Conservation (phyloP, 1,284 basidiomycete genomes). For the Lentinula novae-zelandiae region DNA sequence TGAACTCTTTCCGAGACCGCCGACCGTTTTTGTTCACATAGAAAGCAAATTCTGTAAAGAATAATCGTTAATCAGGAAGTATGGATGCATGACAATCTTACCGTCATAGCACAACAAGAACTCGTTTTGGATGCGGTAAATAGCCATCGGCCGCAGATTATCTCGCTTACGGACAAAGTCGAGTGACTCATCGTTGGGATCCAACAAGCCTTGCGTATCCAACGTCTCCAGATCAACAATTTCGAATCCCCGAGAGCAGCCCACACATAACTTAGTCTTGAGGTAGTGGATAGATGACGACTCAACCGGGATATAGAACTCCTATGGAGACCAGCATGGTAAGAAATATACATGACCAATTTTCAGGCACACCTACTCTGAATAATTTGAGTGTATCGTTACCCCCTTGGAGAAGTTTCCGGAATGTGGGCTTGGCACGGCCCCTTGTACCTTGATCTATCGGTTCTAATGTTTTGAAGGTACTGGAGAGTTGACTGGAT, state of each 20-base stretch:
- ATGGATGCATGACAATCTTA: conserved; percentile 33
- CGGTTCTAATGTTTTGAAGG: conserved; percentile 97
- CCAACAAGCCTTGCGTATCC: conserved; percentile 94
- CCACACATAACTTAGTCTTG: conserved; percentile 96
- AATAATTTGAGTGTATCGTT: conserved; percentile 95
- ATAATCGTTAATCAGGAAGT: conserved; percentile 13
- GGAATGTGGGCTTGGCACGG: conserved; percentile 89
- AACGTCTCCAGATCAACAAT: conserved; percentile 97
- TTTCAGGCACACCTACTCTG: conserved; percentile 51
- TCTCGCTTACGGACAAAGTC: conserved; percentile 94
- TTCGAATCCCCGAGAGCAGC: conserved; percentile 98
- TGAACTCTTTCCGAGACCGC: conserved; percentile 87
- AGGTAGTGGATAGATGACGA: conserved; percentile 97
- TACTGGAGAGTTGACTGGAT: conserved; percentile 90
- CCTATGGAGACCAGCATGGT: conserved; percentile 40
- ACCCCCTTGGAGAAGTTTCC: conserved; percentile 89
- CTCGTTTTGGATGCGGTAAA: conserved; percentile 95
- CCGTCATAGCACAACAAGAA: conserved; percentile 98
- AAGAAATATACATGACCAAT: background rate
- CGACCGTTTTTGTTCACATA: conserved; percentile 98
- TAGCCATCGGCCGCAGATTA: conserved; percentile 90
- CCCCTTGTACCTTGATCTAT: conserved; percentile 87
- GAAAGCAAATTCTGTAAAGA: conserved; percentile 86
- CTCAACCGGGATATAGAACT: conserved; percentile 99
- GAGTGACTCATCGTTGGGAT: conserved; percentile 87